Evolutionary conservation across 192 early-diverging fungal species (phyloP).

Genomic region (Coemansia sp.): DNA sequence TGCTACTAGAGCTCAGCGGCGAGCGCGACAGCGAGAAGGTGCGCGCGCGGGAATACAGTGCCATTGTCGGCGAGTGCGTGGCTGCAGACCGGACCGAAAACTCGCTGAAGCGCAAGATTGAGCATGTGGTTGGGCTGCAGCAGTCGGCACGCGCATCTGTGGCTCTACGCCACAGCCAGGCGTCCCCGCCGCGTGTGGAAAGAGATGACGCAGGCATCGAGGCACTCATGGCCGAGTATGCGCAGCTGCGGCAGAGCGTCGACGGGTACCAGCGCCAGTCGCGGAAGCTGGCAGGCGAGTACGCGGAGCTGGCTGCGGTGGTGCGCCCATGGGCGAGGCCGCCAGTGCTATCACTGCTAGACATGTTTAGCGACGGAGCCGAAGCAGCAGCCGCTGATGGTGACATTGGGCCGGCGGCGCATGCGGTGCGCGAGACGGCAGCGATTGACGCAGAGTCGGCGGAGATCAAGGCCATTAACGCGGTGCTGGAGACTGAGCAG

Average conservation of each 20-base stretch:
- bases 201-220: not conserved
- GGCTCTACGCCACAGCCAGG: conserved; percentile 7
- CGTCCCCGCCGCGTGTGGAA: too few species aligned
- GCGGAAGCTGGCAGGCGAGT: conserved; percentile 34
- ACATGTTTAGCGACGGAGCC: conserved; percentile 5
- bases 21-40: conserved; percentile 30
- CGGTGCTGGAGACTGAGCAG: conserved; percentile 38
- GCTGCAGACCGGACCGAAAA: conserved; percentile 11
- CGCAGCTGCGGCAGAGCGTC: conserved; percentile 16
- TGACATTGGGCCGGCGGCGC: not conserved
- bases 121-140: conserved; percentile 32
- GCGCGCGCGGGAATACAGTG: conserved; percentile 1
- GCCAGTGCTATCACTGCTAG: conserved; percentile 12
- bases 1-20: conserved; percentile 43
- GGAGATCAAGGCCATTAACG: conserved; percentile 31
- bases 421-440: conserved; percentile 7
- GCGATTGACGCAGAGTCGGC: conserved; percentile 22
- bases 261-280: conserved; percentile 20
- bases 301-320: conserved; percentile 30
- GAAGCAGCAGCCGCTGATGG: not conserved
- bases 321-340: conserved; percentile 38
- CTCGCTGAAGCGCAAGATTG: conserved; percentile 21
- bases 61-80: conserved; percentile 5
- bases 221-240: conserved; percentile 34
- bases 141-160: conserved; percentile 19